phyloP scores from a whole-genome alignment of 1,284 basidiomycete genomes.

The Ustilago shanxiensis region DNA sequence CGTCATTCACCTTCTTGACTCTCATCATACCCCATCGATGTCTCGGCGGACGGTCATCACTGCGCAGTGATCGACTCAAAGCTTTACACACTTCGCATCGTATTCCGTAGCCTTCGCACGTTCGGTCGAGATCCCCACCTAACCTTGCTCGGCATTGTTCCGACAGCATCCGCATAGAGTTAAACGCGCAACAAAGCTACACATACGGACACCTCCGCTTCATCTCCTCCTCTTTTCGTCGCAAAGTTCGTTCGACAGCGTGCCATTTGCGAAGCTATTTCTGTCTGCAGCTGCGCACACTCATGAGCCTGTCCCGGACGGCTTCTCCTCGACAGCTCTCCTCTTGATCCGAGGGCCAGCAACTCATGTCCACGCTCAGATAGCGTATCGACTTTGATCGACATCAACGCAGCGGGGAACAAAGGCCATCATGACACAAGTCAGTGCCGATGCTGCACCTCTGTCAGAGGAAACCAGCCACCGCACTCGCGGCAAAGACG shows the following conservation, averaged over 20 bases:
- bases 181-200: neutral
- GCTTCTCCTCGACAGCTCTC: neutral
- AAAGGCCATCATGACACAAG: conserved; percentile 28
- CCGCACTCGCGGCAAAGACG: conserved; percentile 6
- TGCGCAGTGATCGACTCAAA: too few relatives aligned
- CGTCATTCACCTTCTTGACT: neutral
- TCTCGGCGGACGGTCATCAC: neutral
- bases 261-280: neutral
- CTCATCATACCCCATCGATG: neutral
- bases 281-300: neutral
- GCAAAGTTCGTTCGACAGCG: neutral
- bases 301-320: neutral
- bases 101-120: neutral
- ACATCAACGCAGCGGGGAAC: neutral
- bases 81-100: neutral
- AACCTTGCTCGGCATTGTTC: conserved; percentile 1
- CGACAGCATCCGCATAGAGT: neutral
- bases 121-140: neutral
- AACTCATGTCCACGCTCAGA: conserved; percentile 8
- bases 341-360: neutral
- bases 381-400: neutral
- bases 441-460: conserved; percentile 9
- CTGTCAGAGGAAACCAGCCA: neutral
- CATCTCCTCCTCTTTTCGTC: neutral
- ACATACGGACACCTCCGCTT: neutral